Base-by-base conservation (phyloP, 805 yeast genomes). In the Saccharomycopsis malanga region DNA sequence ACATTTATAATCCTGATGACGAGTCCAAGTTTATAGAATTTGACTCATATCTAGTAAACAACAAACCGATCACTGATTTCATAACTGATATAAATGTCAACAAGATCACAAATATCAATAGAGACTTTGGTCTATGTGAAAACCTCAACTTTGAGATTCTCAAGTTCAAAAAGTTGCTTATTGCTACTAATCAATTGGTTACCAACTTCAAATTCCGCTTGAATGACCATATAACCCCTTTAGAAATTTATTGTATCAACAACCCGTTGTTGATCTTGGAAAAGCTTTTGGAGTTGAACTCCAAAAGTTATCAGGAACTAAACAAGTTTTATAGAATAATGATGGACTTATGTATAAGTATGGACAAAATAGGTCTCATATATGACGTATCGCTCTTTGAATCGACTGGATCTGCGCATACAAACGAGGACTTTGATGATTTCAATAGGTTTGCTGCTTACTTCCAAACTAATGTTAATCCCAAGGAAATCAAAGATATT, bases 231-330 rank as follows among this genome's bases (percentile, higher is more conserved):
- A 32, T 29, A 3, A 29, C 24, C 12, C 55, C 55, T 2, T 17
- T 46, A 20, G 46, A 44, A 21, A 34, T 52, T 15, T 49, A 39
- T 22, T 42, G 44, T 4, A 45, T 55, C n/a, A 37, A 47, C 20
- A 53, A 64, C 5, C 66, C 68, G 1, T 46, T 67, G 45, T 53
- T 57, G 2, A 53, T 71, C 38, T 57, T 68, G 2, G 59, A 68
- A 4, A 42, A 57, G 22, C 63, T 71, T 10, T 57, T 71, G 9
- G 72, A 70, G 48, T 66, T 68, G 42, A 71, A 71, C 51, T 63
- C 69, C 4, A 69, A 69, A 49, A 62, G 71, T 9, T 71, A 71
- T 51, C 49, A 64, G 39, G 72, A 73, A n/a, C 65, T 61, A 49
- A 71, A 68, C 32, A 68, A 67, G 50, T 55, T 71, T n/a, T 65